Percentiles rank a stretch among this genome's conserved stretches.
Conservation (phyloP, 1,284 basidiomycete genomes). For the Mixia osmundae region DNA sequence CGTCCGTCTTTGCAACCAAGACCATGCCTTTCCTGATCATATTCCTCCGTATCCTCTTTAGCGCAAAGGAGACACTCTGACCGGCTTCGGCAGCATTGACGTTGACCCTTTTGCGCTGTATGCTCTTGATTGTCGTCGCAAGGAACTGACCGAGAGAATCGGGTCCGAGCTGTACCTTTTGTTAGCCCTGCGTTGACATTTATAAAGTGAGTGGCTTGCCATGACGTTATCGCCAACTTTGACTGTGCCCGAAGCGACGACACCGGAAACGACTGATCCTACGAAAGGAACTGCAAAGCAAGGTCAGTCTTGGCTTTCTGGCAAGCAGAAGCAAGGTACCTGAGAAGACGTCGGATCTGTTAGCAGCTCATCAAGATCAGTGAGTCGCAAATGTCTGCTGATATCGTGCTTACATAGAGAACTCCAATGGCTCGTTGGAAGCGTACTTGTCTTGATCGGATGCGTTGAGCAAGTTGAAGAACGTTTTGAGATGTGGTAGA, state of each 20-base stretch:
- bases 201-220: background rate
- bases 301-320: too few relatives aligned
- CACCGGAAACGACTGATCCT: slow-evolving; percentile 55
- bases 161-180: slow-evolving; percentile 58
- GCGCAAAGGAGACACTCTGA: slow-evolving; percentile 76
- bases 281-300: slow-evolving; percentile 70
- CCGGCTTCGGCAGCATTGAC: slow-evolving; percentile 74
- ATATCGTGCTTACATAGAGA: too few relatives aligned
- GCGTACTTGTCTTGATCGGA: slow-evolving; percentile 9
- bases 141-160: slow-evolving; percentile 80
- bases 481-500: slow-evolving; percentile 18
- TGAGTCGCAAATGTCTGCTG: too few relatives aligned
- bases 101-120: slow-evolving; percentile 75
- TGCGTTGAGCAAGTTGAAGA: slow-evolving; percentile 20
- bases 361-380: slow-evolving; percentile 17
- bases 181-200: background rate
- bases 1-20: slow-evolving; percentile 53
- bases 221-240: slow-evolving; percentile 7
- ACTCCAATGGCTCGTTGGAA: too few relatives aligned
- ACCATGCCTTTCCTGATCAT: slow-evolving; percentile 85
- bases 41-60: slow-evolving; percentile 64
- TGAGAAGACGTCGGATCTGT: slow-evolving; percentile 49
- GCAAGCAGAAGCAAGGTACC: too few relatives aligned
- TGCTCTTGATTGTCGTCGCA: slow-evolving; percentile 59
- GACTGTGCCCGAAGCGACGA: slow-evolving; percentile 8